Evolutionary conservation across 208 protist genomes (phyloP).

Genomic region (Strigomonas oncopelti): DNA sequence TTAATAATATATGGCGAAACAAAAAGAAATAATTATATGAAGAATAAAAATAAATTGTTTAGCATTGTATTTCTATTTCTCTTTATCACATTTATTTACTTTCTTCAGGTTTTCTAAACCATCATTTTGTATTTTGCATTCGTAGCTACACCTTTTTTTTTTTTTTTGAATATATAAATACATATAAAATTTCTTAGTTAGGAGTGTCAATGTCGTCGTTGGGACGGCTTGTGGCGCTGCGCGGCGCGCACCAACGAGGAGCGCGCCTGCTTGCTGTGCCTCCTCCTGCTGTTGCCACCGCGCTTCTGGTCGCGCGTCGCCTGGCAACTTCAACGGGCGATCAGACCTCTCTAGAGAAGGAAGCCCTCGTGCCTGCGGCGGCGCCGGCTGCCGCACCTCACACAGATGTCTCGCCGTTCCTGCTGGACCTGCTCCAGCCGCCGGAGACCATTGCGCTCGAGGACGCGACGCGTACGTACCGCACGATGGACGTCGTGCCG

Average conservation of each 20-base stretch:
- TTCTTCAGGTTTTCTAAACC: no score
- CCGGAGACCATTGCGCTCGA: slow-evolving; percentile 51
- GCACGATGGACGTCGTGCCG: slow-evolving; percentile 80
- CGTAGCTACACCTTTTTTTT: neutral
- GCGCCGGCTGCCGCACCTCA: neutral
- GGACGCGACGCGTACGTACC: slow-evolving; percentile 74
- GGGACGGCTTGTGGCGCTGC: neutral
- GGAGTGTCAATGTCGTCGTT: neutral
- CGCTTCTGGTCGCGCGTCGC: neutral
- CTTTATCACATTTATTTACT: neutral
- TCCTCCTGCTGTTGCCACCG: no score
- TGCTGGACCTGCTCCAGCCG: slow-evolving; percentile 59
- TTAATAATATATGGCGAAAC: no score
- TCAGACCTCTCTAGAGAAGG: neutral
- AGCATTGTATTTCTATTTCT: neutral
- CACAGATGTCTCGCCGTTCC: slow-evolving; percentile 32
- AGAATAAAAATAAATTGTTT: no score
- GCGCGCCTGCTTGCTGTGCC: no score
- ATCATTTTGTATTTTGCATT: no score
- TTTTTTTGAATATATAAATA: neutral
- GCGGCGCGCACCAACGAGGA: no score
- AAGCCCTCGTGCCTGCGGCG: neutral
- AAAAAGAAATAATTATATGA: no score
- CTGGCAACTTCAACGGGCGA: neutral
- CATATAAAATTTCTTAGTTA: neutral